Evolutionary conservation across 176 grass and related monocot genomes (phyloP).

Genomic region (Rhynchospora pubera): DNA sequence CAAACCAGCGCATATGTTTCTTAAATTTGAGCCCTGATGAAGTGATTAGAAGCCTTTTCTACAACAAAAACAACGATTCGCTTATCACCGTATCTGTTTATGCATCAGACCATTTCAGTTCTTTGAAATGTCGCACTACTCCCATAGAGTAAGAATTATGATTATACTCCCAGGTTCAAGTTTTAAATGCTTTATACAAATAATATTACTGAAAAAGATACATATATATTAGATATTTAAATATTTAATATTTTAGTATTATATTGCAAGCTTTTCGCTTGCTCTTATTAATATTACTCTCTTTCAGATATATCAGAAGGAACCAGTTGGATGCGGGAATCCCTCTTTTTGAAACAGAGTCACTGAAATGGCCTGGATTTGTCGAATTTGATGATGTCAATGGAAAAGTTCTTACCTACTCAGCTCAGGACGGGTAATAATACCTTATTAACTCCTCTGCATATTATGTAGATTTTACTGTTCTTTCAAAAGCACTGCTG

Average conservation of each 20-base stretch:
- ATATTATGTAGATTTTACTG: background rate
- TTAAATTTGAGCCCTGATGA: slow-evolving; percentile 97
- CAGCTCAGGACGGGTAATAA: slow-evolving; percentile 76
- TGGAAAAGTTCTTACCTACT: slow-evolving; percentile 87
- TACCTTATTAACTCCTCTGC: background rate
- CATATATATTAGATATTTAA: background rate
- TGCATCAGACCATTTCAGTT: slow-evolving; percentile 93
- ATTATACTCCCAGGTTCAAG: slow-evolving; percentile 4
- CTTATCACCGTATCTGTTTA: slow-evolving; percentile 99
- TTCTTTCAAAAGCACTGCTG: background rate
- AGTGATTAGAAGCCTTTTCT: slow-evolving; percentile 97
- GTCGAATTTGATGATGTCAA: slow-evolving; percentile 98
- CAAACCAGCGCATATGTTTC: slow-evolving; percentile 81
- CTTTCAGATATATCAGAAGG: slow-evolving; percentile 77
- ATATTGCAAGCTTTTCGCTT: background rate
- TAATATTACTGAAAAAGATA: background rate
- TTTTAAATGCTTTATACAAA: background rate
- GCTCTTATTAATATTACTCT: slow-evolving; percentile 18
- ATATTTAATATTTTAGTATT: background rate
- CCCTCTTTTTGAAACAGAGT: slow-evolving; percentile 82
- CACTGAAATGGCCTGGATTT: slow-evolving; percentile 97
- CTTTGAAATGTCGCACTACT: slow-evolving; percentile 96
- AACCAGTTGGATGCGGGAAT: slow-evolving; percentile 79
- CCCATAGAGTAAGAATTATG: slow-evolving; percentile 68
- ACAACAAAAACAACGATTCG: slow-evolving; percentile 99